A percentile compares a stretch with the other conserved stretches of the same genome.
These are phyloP conservation scores for Aspergillus steynii DNA, from an alignment of 495 filamentous ascomycete genomes.

Conservation along the genomic window DNA sequence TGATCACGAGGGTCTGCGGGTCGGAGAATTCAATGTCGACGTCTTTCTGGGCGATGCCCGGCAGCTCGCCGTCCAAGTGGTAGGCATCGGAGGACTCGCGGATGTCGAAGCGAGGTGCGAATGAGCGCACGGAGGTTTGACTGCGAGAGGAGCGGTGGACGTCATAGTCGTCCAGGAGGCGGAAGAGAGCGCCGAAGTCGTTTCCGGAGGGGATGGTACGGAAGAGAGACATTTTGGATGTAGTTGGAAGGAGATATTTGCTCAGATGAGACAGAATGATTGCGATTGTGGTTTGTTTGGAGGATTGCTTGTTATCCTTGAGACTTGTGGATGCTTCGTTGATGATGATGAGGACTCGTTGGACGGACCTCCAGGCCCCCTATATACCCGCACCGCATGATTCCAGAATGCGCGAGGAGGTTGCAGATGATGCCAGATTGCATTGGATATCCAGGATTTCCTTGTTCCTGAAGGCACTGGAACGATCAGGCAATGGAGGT, in stretches of 20 bases:
- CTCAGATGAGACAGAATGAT: conserved; percentile 6
- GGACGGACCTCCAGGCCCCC: conserved; percentile 7
- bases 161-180: conserved; percentile 48
- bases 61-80: conserved; percentile 87
- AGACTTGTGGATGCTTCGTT: conserved; percentile 11
- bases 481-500: conserved; percentile 1
- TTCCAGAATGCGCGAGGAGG: conserved; percentile 15
- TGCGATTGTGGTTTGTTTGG: conserved; percentile 7
- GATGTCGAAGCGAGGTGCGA: conserved; percentile 81
- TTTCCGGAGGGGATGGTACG: conserved; percentile 29
- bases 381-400: conserved; percentile 15
- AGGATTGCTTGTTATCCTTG: conserved; percentile 2
- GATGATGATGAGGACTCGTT: conserved; percentile 11
- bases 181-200: conserved; percentile 48
- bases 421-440: not conserved
- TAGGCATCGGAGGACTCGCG: conserved; percentile 69
- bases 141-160: conserved; percentile 33
- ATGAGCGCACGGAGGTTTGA: conserved; percentile 41
- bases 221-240: conserved; percentile 43
- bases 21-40: conserved; percentile 86
- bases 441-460: conserved; percentile 9
- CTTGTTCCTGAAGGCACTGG: conserved; percentile 16
- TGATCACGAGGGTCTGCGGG: conserved; percentile 71
- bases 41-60: conserved; percentile 77
- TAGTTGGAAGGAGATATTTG: conserved; percentile 8